These are phyloP conservation scores for Scutellaria barbata DNA, from an alignment of 257 asterid species.

Conservation along the genomic window DNA sequence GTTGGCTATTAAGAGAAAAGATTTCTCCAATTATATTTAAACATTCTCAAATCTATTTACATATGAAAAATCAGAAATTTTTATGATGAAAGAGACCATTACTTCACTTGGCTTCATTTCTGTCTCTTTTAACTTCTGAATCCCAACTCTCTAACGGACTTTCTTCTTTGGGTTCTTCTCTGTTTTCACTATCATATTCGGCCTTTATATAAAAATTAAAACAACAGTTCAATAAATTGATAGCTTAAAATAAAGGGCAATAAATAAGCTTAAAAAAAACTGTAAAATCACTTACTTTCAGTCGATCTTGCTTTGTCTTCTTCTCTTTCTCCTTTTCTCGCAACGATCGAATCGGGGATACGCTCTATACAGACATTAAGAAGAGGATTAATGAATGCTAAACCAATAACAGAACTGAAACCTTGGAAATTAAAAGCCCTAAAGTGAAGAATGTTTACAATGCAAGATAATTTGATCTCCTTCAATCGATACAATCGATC, in stretches of 20 bases:
- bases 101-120: background rate
- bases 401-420: no score
- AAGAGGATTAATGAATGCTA: background rate
- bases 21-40: background rate
- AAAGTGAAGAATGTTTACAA: slow-evolving; percentile 36
- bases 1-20: no score
- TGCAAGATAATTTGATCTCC: slow-evolving; percentile 62
- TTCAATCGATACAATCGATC: slow-evolving; percentile 75
- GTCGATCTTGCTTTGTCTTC: slow-evolving; percentile 37
- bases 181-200: background rate
- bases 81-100: background rate
- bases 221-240: background rate
- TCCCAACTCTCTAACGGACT: background rate
- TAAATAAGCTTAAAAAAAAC: background rate
- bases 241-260: slow-evolving; percentile 4
- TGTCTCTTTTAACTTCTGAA: slow-evolving; percentile 20
- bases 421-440: no score
- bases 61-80: slow-evolving; percentile 13
- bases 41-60: slow-evolving; percentile 8
- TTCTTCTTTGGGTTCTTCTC: slow-evolving; percentile 9
- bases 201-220: slow-evolving; percentile 23
- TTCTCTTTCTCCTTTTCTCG: slow-evolving; percentile 59
- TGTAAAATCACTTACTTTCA: slow-evolving; percentile 12
- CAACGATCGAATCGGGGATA: slow-evolving; percentile 59
- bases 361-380: slow-evolving; percentile 37